phyloP scores from a whole-genome alignment of 441 rosid genomes.

The Lepidium campestre region DNA sequence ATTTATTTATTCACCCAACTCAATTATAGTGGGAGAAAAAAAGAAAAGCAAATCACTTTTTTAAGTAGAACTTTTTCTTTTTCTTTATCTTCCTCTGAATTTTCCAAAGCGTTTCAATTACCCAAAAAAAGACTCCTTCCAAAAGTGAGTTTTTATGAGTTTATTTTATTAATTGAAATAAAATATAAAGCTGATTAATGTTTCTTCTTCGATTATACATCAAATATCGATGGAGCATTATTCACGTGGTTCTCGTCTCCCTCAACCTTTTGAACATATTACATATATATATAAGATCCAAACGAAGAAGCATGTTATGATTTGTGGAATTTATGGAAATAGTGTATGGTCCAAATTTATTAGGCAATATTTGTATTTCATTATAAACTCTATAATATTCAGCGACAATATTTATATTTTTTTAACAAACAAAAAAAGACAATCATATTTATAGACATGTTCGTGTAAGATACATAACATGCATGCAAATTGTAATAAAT shows the following conservation, averaged over 20 bases:
- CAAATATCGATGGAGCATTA: neutral
- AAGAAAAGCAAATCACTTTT: slow-evolving; percentile 9
- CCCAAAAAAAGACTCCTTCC: slow-evolving; percentile 12
- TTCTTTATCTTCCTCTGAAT: slow-evolving; percentile 7
- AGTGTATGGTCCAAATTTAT: too few relatives aligned
- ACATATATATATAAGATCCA: too few relatives aligned
- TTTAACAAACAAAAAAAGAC: too few relatives aligned
- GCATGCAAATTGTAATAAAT: slow-evolving; percentile 14
- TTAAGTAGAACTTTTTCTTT: neutral
- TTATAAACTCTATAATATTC: too few relatives aligned
- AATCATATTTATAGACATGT: neutral
- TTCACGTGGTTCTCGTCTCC: slow-evolving; percentile 4
- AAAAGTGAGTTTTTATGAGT: neutral
- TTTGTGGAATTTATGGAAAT: too few relatives aligned
- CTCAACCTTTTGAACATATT: too few relatives aligned
- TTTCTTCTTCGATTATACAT: slow-evolving; percentile 5
- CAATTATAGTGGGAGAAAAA: slow-evolving; percentile 5
- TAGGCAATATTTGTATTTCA: too few relatives aligned
- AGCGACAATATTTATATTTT: too few relatives aligned
- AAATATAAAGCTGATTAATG: neutral
- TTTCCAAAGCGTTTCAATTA: slow-evolving; percentile 16
- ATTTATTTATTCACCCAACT: slow-evolving; percentile 1
- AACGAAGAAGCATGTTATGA: too few relatives aligned
- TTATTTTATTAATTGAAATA: neutral
- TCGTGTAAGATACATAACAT: neutral